phyloP scores from a whole-genome alignment of 495 filamentous ascomycete genomes.

The Podospora appendiculata region DNA sequence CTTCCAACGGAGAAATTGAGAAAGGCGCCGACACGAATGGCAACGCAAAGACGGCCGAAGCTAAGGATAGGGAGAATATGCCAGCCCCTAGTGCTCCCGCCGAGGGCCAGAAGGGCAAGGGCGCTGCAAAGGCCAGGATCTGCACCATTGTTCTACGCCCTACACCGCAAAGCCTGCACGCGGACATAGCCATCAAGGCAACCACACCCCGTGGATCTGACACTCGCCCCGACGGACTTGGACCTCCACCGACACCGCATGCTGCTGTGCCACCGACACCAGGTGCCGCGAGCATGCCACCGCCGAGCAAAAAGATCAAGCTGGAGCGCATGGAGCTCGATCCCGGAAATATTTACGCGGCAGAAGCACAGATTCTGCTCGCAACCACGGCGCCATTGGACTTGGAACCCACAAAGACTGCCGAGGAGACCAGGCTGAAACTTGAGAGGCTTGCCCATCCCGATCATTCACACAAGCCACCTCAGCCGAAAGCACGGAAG shows the following conservation, averaged over 20 bases:
- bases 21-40: slow-evolving; percentile 14
- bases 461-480: slow-evolving; percentile 64
- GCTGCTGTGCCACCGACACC: slow-evolving; percentile 56
- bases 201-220: slow-evolving; percentile 53
- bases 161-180: slow-evolving; percentile 63
- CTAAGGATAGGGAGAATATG: slow-evolving; percentile 42
- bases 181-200: slow-evolving; percentile 68
- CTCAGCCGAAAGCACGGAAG: slow-evolving; percentile 83
- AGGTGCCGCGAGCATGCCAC: slow-evolving; percentile 41
- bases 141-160: slow-evolving; percentile 80
- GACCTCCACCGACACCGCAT: slow-evolving; percentile 58
- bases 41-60: slow-evolving; percentile 22
- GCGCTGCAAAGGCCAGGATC: slow-evolving; percentile 50
- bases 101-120: slow-evolving; percentile 43
- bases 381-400: slow-evolving; percentile 66
- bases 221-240: slow-evolving; percentile 40
- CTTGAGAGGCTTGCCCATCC: slow-evolving; percentile 66
- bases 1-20: slow-evolving; percentile 16
- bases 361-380: slow-evolving; percentile 63
- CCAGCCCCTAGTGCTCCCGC: slow-evolving; percentile 36
- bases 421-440: slow-evolving; percentile 58
- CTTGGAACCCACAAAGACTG: slow-evolving; percentile 62
- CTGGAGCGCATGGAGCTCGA: slow-evolving; percentile 65
- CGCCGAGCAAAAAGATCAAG: slow-evolving; percentile 62
- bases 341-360: slow-evolving; percentile 57